Evolutionary conservation across 2,329 filamentous ascomycete species (phyloP), one percentile per base, ranked within the genome.

Genomic region (Malbranchea zuffiana): DNA sequence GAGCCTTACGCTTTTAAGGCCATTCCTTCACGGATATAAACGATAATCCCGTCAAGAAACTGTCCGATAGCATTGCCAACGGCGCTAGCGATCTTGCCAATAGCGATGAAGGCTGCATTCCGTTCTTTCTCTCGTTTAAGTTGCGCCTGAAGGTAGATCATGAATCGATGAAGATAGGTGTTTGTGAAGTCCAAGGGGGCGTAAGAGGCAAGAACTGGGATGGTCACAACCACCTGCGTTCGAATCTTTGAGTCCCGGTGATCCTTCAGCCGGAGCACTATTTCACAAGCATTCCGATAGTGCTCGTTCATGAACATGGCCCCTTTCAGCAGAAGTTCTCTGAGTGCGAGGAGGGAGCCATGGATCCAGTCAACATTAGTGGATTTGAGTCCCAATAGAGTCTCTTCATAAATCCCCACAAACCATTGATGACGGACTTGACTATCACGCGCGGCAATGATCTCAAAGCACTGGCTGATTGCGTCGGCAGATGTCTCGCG

Each of bases 251-350:
- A 67, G 49, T 98, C 92, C 37, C 84, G 77, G 50, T 96, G 85
- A 49, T 98, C 90, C 59, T 93, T 93, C 58, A 93, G 83, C 44
- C 82, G 81, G 47, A 88, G 78, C 23, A 95, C 83, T 45, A 90
- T 87, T 44, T 98, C 90, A 56, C 88, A 96, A 7, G 85, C 80
- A 49, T 93, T 84, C 41, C 80, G 76, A 59, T 96, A 98, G 54
- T 87, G 78, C 25, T 87, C 83, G 52, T 94, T 86, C 90, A 98
- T 96, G 60, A 93, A 98, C 88, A 98, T 98, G 50, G 86, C 87
- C 36, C 90, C 90, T 56, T 94, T 88, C 45, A 90, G 76, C 12
- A 98, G 75, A 32, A 98, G 72, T 62, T 96, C 88, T 57, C 88
- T 92, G 51, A 96, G 72, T 1, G 92, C 86, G 13, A 98, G 71